Evolutionary conservation across 495 filamentous ascomycete genomes (phyloP), one percentile per base, ranked within the genome.

Genomic region (Delitschia confertaspora): DNA sequence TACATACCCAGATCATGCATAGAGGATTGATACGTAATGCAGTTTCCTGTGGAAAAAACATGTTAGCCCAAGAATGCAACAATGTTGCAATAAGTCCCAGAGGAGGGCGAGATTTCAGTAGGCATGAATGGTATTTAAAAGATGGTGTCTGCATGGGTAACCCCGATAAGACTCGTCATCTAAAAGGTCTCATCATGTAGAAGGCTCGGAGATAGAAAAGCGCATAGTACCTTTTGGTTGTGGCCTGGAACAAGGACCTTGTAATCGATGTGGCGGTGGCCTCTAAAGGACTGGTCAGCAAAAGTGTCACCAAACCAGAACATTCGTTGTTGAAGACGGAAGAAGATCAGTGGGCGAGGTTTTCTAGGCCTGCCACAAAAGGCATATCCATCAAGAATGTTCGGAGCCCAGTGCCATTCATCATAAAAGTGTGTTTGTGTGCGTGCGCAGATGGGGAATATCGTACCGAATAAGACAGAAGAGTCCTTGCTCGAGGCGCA

Each of bases 351-450:
- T 88, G 84, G 88, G 85, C 88, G 76, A 94, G 88, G 91, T 95
- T 98, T 98, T 95, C 89, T 95, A 95, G 86, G 91, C 89, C 88
- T 93, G 86, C 85, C 88, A 62, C 86, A 85, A 85, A 77, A 72
- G 87, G 86, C 85, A 70, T 91, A 68, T 94, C 85, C 79, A 65
- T 88, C 84, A 87, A 71, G 66, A 68, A 66, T 68, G 45, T 66
- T 96, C 89, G 86, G 88, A 94, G 91, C 93, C 91, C 91, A 98
- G 91, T 98, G 91, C 89, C 88, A 73, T 85, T 93, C 88, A 95
- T 98, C 89, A 85, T 82, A 57, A 19, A 57, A 45, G 59, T 23
- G 39, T 4, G 29, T 30, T 24, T 34, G 32, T 8, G 36, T 9
- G 27, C 16, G 19, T 16, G 35, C 14, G 47, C 19, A 36, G 32